Conservation (phyloP, 192 early-diverging fungal species). For the Chytriomyces confervae region DNA sequence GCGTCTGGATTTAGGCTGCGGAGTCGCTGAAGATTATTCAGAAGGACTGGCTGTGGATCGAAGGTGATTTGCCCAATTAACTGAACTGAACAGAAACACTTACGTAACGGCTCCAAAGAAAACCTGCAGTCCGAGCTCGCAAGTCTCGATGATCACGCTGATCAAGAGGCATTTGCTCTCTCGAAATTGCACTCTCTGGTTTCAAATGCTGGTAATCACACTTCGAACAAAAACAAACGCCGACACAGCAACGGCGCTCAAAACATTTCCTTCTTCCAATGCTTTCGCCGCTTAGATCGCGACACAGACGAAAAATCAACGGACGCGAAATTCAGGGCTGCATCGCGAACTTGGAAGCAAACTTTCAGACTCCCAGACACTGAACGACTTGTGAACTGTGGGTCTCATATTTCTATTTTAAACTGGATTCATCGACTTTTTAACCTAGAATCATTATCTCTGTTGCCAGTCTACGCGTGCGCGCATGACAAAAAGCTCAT, state of each 20-base stretch:
- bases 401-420: conserved; percentile 11
- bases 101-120: conserved; percentile 49
- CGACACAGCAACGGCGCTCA: neutral
- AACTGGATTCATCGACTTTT: neutral
- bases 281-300: conserved; percentile 53
- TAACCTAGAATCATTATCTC: neutral
- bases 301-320: conserved; percentile 79
- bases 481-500: conserved; percentile 80
- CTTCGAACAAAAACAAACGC: neutral
- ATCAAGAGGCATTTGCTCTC: conserved; percentile 85
- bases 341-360: conserved; percentile 86
- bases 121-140: conserved; percentile 76
- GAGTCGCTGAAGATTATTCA: conserved; percentile 85
- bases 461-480: conserved; percentile 84
- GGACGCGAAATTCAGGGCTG: conserved; percentile 87
- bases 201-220: conserved; percentile 68
- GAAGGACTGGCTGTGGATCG: conserved; percentile 89
- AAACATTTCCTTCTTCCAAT: conserved; percentile 4
- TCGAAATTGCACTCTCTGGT: conserved; percentile 91
- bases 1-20: conserved; percentile 45
- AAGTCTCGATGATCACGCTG: conserved; percentile 75
- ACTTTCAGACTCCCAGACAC: conserved; percentile 79
- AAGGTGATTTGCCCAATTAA: conserved; percentile 56
- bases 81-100: no score
- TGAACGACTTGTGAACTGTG: conserved; percentile 92